Conservation (phyloP, 2,329 filamentous ascomycete genomes). For the Penicillium decumbens region DNA sequence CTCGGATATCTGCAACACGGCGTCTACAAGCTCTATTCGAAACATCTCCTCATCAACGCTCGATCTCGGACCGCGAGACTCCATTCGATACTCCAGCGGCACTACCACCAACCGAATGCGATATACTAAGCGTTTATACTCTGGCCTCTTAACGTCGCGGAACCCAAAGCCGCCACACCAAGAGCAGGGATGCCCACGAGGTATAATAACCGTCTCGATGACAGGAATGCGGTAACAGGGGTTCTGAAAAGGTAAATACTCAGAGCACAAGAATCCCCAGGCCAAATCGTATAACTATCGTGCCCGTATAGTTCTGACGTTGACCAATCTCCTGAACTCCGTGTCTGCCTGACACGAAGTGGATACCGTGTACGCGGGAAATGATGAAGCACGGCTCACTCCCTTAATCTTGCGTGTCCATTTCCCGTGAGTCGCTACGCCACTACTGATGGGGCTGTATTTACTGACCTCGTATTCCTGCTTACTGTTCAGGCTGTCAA, state of each 20-base stretch:
- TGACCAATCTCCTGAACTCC: neutral
- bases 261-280: neutral
- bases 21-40: neutral
- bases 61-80: neutral
- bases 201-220: neutral
- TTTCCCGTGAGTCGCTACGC: neutral
- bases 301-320: constrained; percentile 1
- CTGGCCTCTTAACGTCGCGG: neutral
- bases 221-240: neutral
- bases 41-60: neutral
- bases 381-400: constrained; percentile 8
- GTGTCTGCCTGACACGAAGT: constrained; percentile 10
- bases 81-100: neutral
- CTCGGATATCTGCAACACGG: neutral
- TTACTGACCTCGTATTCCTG: neutral
- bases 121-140: neutral
- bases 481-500: neutral
- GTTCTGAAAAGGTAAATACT: neutral
- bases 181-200: neutral
- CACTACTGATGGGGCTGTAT: neutral
- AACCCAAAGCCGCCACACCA: neutral
- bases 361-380: constrained; percentile 6
- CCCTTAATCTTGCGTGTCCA: neutral
- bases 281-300: neutral
- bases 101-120: neutral